A percentile compares a stretch with the other conserved stretches of the same genome.
Evolutionary conservation across 2,329 filamentous ascomycete species (phyloP).

Genomic region (Colletotrichum sp.): DNA sequence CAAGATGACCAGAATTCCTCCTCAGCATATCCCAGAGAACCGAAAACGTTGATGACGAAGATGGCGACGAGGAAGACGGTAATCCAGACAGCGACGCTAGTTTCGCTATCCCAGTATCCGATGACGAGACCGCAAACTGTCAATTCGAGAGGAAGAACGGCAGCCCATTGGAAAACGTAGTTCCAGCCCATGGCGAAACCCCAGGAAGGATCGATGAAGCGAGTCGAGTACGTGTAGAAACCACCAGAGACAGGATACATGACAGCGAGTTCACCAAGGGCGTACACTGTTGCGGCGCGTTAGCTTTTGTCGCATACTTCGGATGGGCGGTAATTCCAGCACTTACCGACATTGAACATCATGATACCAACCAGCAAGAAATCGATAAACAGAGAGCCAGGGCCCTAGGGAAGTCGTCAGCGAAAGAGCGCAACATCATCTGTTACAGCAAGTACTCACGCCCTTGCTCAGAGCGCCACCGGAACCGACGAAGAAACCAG

Average conservation of each 20-base stretch:
- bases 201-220: slow-evolving; percentile 67
- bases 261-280: slow-evolving; percentile 64
- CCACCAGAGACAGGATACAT: slow-evolving; percentile 67
- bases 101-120: slow-evolving; percentile 51
- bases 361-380: slow-evolving; percentile 63
- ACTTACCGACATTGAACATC: slow-evolving; percentile 58
- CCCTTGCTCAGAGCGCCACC: slow-evolving; percentile 56
- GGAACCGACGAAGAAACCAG: slow-evolving; percentile 67
- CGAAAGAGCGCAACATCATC: neutral
- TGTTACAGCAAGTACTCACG: neutral
- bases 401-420: slow-evolving; percentile 27
- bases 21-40: slow-evolving; percentile 55
- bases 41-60: slow-evolving; percentile 57
- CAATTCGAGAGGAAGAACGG: slow-evolving; percentile 54
- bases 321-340: fast-evolving
- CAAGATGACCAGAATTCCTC: slow-evolving; percentile 61
- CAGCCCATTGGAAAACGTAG: slow-evolving; percentile 54
- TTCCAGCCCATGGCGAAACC: slow-evolving; percentile 60
- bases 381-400: slow-evolving; percentile 48
- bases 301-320: neutral
- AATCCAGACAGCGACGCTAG: slow-evolving; percentile 56
- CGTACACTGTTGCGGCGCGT: slow-evolving; percentile 45
- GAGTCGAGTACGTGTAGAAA: slow-evolving; percentile 65
- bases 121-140: slow-evolving; percentile 56
- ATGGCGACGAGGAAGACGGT: slow-evolving; percentile 54